Percentiles rank a stretch among this genome's conserved stretches.
Conservation (phyloP, 106 monocot species). For the Apostasia ramifera region DNA sequence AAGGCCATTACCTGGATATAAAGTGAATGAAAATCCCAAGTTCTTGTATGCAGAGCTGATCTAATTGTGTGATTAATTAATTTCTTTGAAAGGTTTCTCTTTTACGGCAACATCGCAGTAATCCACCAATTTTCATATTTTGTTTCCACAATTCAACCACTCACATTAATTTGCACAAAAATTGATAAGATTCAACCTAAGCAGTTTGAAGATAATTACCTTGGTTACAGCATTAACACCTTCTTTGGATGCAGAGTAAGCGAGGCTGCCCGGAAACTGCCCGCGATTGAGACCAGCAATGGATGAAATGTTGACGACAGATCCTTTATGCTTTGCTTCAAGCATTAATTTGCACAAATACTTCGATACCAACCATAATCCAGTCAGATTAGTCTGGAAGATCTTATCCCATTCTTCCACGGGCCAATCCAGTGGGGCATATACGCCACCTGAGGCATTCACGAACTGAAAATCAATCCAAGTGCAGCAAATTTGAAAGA, state of each 20-base stretch:
- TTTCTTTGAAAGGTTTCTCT: too few species aligned
- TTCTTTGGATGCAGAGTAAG: slow-evolving; percentile 39
- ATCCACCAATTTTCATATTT: background rate
- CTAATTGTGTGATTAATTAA: too few species aligned
- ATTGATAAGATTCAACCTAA: background rate
- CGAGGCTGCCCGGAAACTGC: slow-evolving; percentile 35
- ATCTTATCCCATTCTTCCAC: slow-evolving; percentile 49
- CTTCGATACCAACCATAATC: slow-evolving; percentile 65
- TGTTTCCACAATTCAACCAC: background rate
- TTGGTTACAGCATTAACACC: slow-evolving; percentile 28
- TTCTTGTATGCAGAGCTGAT: background rate
- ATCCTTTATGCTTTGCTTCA: slow-evolving; percentile 45
- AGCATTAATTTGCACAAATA: slow-evolving; percentile 38
- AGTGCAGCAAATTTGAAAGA: background rate
- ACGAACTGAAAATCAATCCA: background rate
- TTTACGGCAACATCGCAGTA: background rate
- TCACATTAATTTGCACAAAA: background rate
- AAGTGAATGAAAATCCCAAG: background rate
- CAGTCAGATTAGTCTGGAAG: slow-evolving; percentile 42
- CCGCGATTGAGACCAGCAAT: slow-evolving; percentile 41
- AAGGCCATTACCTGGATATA: slow-evolving; percentile 45
- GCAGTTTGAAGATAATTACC: slow-evolving; percentile 13
- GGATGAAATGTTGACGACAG: slow-evolving; percentile 60
- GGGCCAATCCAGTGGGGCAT: slow-evolving; percentile 42
- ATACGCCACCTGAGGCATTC: slow-evolving; percentile 28